A percentile compares a stretch with the other conserved stretches of the same genome.
These are phyloP conservation scores for Nepenthes gracilis DNA, from an alignment of 148 eudicot genomes.

Conservation along the genomic window DNA sequence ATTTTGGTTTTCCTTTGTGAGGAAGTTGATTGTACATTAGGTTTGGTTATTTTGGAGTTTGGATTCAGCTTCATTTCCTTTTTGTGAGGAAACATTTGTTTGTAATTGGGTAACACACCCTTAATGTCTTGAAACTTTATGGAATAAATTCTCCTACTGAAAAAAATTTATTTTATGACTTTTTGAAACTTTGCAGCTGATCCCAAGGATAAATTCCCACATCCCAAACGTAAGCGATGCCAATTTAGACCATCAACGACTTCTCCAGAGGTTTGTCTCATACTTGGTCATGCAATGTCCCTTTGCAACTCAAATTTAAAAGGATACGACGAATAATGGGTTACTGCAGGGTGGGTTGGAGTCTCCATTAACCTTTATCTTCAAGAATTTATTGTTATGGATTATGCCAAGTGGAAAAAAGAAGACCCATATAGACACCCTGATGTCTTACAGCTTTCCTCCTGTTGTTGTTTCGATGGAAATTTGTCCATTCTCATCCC, in stretches of 20 bases:
- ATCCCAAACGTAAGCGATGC: slow-evolving; percentile 72
- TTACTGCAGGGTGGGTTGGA: too few species aligned
- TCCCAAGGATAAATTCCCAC: slow-evolving; percentile 66
- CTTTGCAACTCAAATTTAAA: not conserved
- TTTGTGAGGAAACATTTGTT: too few species aligned
- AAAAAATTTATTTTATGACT: not conserved
- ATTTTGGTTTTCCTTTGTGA: too few species aligned
- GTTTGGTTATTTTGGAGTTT: too few species aligned
- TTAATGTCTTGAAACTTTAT: not conserved
- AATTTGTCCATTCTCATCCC: too few species aligned
- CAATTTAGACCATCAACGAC: slow-evolving; percentile 68
- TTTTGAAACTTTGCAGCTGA: slow-evolving; percentile 36
- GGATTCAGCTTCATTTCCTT: too few species aligned
- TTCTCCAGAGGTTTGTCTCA: slow-evolving; percentile 51
- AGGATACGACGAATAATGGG: not conserved
- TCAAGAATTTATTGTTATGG: too few species aligned
- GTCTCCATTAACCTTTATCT: too few species aligned
- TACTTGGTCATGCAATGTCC: not conserved
- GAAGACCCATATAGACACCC: not conserved
- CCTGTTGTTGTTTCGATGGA: too few species aligned
- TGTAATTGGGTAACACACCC: too few species aligned
- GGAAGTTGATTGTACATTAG: too few species aligned
- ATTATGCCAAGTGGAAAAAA: not conserved
- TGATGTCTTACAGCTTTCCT: not conserved
- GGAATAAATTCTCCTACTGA: not conserved